Base-by-base conservation (phyloP, 108 stramenopile species). In the Bacterosira constricta region DNA sequence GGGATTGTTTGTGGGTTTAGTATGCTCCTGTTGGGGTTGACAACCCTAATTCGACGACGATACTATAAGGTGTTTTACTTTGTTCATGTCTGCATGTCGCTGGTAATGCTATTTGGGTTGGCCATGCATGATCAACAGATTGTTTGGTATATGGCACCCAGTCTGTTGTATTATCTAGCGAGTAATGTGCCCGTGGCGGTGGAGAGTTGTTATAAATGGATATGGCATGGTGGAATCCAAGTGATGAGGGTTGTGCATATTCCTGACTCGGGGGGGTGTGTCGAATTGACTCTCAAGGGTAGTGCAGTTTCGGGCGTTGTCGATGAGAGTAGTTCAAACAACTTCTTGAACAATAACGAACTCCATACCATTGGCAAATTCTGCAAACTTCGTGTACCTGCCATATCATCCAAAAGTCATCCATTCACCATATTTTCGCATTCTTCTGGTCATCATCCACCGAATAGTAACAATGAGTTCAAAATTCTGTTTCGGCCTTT, bases 131-230 rank as follows among this genome's bases (percentile, higher is more conserved):
- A 82, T 65, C 82, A 88, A 32, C 75, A 77, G 42, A 63, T 83
- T 49, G 79, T 88, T 29, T 71, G 77, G 38, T 91, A 85, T 60
- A 42, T 87, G 35, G 71, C 80, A 13, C 84, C 84, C 11, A 73
- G 86, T 20, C 4, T 91, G 6, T 52, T 91, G n/a, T 86, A 84
- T 56, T 91, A 91, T 45, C 6, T 83, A 20, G 86, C 83, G 7
- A 61, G 61, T 7, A 70, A 73, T 38, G 23, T 87, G 29, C 87
- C 87, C 9, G 54, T 81, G 11, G 26, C 31, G 0, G 13, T 76
- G 7, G 73, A 85, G 53, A 60, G 60, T 11, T 35, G 51, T 47
- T 45, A 32, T 13, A 63, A 64, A 26, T 72, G 31, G 53, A 51
- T 47, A n/a, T n/a, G n/a, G n/a, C n/a, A n/a, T n/a, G n/a, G n/a